These are phyloP conservation scores for Calonectria hongkongensis DNA, from an alignment of 2,329 filamentous ascomycete genomes.

Conservation along the genomic window DNA sequence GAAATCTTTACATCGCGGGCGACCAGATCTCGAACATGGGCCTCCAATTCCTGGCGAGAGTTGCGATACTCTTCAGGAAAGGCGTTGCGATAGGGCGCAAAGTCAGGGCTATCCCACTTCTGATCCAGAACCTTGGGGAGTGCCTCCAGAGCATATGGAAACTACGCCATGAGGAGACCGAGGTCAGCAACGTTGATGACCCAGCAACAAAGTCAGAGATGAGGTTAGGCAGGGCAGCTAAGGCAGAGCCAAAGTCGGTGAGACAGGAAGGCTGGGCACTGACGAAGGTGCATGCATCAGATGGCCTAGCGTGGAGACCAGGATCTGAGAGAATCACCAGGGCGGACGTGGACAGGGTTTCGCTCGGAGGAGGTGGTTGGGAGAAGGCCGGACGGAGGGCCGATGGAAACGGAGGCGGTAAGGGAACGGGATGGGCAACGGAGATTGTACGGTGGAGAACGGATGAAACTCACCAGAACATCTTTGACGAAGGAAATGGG, in stretches of 20 bases:
- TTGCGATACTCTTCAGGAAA: conserved; percentile 80
- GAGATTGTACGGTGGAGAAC: conserved; percentile 45
- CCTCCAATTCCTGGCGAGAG: conserved; percentile 75
- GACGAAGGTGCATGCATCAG: conserved; percentile 46
- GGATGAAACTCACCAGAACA: conserved; percentile 79
- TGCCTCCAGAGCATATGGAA: conserved; percentile 83
- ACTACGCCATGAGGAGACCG: conserved; percentile 68
- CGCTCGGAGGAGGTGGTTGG: conserved; percentile 51
- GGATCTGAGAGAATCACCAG: conserved; percentile 41
- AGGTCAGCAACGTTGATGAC: conserved; percentile 44
- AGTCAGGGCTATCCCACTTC: conserved; percentile 80
- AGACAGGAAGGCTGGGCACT: conserved; percentile 38
- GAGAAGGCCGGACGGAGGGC: conserved; percentile 48
- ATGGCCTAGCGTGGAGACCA: conserved; percentile 39
- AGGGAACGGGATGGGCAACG: conserved; percentile 42
- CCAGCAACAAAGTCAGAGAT: conserved; percentile 34
- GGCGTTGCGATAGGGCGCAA: conserved; percentile 80
- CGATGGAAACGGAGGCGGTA: conserved; percentile 48
- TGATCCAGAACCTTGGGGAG: conserved; percentile 78
- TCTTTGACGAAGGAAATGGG: conserved; percentile 91
- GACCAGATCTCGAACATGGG: conserved; percentile 83
- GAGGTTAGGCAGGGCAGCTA: conserved; percentile 37
- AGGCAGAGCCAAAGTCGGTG: conserved; percentile 53
- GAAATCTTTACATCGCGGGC: conserved; percentile 82
- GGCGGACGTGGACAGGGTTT: conserved; percentile 43